Conservation (phyloP, 306 rosid genomes). For the Cucurbita maxima region DNA sequence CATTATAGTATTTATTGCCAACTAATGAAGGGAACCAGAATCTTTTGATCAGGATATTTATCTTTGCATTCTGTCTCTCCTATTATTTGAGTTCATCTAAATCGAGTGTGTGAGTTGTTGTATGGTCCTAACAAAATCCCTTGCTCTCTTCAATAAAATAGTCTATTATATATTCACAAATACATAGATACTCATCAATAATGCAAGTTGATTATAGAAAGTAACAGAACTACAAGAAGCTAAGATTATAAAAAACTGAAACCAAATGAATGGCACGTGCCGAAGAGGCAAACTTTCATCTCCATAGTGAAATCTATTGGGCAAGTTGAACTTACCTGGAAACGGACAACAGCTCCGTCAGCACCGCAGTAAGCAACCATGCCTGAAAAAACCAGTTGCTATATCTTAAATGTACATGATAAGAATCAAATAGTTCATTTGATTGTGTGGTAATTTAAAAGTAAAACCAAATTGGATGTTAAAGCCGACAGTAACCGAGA, state of each 20-base stretch:
- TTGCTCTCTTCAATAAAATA: not conserved
- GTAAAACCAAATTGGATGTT: not conserved
- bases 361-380: conserved; percentile 79
- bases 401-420: not conserved
- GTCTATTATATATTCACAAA: not conserved
- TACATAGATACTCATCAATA: not conserved
- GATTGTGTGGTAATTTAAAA: not conserved
- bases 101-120: too few species aligned
- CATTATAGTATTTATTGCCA: too few species aligned
- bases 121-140: too few species aligned
- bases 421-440: not conserved
- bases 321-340: conserved; percentile 41
- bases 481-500: not conserved
- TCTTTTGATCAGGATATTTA: too few species aligned
- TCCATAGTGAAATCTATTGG: not conserved
- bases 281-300: not conserved
- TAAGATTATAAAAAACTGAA: not conserved
- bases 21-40: too few species aligned
- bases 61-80: too few species aligned
- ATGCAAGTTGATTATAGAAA: not conserved
- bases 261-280: not conserved
- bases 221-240: not conserved
- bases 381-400: conserved; percentile 31
- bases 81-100: too few species aligned
- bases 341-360: conserved; percentile 64